Base-by-base conservation (phyloP, 768 basidiomycete species). In the Collybia mongolica region DNA sequence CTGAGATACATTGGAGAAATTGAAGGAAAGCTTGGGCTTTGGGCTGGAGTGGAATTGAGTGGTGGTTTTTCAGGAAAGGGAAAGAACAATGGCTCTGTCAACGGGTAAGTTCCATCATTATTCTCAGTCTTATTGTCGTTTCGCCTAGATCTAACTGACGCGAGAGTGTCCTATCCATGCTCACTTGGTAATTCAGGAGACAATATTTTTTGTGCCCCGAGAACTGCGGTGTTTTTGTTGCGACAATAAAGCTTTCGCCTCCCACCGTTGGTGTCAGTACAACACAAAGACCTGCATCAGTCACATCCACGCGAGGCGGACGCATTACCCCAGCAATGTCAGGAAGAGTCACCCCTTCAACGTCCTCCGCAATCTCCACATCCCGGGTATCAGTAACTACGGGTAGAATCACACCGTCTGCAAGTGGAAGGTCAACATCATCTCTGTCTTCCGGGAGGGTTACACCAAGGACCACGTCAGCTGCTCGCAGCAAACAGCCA, bases 81-180 rank as follows among this genome's bases (percentile, higher is more conserved):
- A 0, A 99, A 98, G 73, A 99, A 99, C 60, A 83, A 98, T 59
- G 96, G 96, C 28, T 81, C 83, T 39, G 94, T 96, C 4, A 79
- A 74, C 54, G 92, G 91, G 95, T 97, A 63, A 74, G 92, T 20
- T 36, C 46, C 45, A 46, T 45, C 18, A 23, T 28, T 44, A 5
- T 38, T 46, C 44, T 44, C 35, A 37, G 46, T 52, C 37, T 54
- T 28, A 32, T 24, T 28, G 51, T 54, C 37, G 55, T 38, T 17
- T 47, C 42, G 43, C 44, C 44, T 19, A 44, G 19, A 36, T 22
- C 15, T 20, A 22, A 23, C 35, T 46, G 45, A 36, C 45, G 39
- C 37, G 32, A 29, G 24, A 26, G 8, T 51, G 15, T 50, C 48
- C 44, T 36, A 53, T 18, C 14, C 15, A 40, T 53, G n/a, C 22